A percentile compares a stretch with the other conserved stretches of the same genome.
Conservation (phyloP, 306 rosid species). For the Vigna reflexopilosa region DNA sequence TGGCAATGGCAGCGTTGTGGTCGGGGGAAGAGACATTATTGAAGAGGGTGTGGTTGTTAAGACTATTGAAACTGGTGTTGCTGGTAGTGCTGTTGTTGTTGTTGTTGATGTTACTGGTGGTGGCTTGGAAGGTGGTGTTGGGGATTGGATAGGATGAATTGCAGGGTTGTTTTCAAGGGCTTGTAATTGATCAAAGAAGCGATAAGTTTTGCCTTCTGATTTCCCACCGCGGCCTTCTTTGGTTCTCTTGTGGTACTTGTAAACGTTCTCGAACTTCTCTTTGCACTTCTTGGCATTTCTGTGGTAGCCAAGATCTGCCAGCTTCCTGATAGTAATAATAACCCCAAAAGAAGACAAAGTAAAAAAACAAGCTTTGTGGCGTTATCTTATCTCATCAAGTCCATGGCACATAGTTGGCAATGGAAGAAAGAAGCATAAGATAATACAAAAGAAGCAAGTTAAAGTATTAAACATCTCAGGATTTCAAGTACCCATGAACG, state of each 20-base stretch:
- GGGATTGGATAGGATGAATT: slow-evolving; percentile 40
- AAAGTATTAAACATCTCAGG: background rate
- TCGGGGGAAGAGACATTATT: background rate
- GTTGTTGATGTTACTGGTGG: background rate
- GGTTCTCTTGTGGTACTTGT: slow-evolving; percentile 94
- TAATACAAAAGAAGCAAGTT: background rate
- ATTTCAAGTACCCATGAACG: slow-evolving; percentile 37
- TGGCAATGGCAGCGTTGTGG: slow-evolving; percentile 33
- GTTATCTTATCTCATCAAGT: slow-evolving; percentile 41
- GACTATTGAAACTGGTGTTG: slow-evolving; percentile 43
- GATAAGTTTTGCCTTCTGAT: slow-evolving; percentile 84
- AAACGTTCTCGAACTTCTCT: slow-evolving; percentile 96
- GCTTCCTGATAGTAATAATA: slow-evolving; percentile 62
- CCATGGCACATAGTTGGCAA: slow-evolving; percentile 35
- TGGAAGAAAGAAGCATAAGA: slow-evolving; percentile 34
- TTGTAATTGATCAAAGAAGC: slow-evolving; percentile 80
- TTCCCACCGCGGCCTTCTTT: slow-evolving; percentile 88
- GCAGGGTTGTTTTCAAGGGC: slow-evolving; percentile 70
- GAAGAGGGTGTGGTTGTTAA: slow-evolving; percentile 1
- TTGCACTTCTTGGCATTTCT: slow-evolving; percentile 94
- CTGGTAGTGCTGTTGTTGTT: slow-evolving; percentile 19
- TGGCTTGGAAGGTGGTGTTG: slow-evolving; percentile 27
- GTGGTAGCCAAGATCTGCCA: slow-evolving; percentile 84
- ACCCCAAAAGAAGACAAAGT: slow-evolving; percentile 16
- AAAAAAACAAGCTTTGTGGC: background rate